phyloP scores from a whole-genome alignment of 2,329 filamentous ascomycete species.

The Venturia effusa region DNA sequence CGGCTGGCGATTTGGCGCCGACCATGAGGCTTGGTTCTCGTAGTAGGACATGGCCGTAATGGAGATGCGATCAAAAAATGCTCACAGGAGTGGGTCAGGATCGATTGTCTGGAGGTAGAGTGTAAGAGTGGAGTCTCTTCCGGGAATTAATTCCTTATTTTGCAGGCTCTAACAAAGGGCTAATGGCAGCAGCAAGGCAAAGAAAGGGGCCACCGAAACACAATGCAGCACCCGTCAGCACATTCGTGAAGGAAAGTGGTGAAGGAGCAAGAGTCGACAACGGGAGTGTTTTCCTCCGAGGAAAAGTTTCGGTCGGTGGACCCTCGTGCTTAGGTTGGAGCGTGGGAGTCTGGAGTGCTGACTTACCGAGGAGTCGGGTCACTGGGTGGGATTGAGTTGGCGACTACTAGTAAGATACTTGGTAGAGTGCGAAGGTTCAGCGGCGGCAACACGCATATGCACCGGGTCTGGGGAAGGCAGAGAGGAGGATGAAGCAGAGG shows the following conservation, averaged over 20 bases:
- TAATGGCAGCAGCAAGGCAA: neutral
- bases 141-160: neutral
- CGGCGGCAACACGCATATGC: neutral
- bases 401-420: too few species aligned
- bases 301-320: slow-evolving; percentile 1
- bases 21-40: slow-evolving; percentile 53
- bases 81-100: slow-evolving; percentile 3
- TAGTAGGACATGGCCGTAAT: slow-evolving; percentile 51
- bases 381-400: neutral
- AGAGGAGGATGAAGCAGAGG: neutral
- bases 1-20: slow-evolving; percentile 47
- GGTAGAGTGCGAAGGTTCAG: neutral
- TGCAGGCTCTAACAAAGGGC: neutral
- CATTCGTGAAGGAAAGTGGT: neutral
- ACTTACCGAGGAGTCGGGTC: neutral
- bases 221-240: neutral
- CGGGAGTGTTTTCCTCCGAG: slow-evolving; percentile 4
- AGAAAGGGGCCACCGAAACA: neutral
- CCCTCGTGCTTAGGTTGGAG: slow-evolving; percentile 5
- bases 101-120: slow-evolving; percentile 8
- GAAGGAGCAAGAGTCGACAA: neutral
- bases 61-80: neutral
- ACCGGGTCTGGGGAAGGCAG: neutral
- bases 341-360: neutral
- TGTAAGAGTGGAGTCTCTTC: neutral